Base-by-base conservation (phyloP, 768 basidiomycete genomes). In the Postia placenta region DNA sequence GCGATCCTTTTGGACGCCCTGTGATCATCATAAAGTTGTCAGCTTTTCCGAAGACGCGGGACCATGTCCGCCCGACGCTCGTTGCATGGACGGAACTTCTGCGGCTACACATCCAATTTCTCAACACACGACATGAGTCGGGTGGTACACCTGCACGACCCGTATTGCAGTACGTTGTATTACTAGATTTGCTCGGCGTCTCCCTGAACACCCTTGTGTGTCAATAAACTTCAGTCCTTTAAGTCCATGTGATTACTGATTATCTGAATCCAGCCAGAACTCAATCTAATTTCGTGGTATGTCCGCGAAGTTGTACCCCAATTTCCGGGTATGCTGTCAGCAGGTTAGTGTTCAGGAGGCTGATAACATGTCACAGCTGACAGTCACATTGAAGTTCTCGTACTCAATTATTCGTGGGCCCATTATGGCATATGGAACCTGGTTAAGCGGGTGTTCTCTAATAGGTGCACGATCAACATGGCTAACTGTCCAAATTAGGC, bases 271-370 rank as follows among this genome's bases (percentile, higher is more conserved):
- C 24, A 55, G 48, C 56, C 87, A 81, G 76, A 75, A 57, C 58
- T 81, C 33, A 81, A 87, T 54, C 64, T 85, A 5, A 69, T 84
- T 38, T 70, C 74, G 17, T 89, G 83, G 82, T 74, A 76, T 41
- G 59, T 82, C 50, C 75, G 75, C 51, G 84, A 89, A 55, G 71
- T 84, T 25, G 71, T 83, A 37, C 85, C 85, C 30, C 75, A 76
- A 45, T 88, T 80, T 67, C 84, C 87, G 45, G 87, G 86, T 47
- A 78, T 89, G 79, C 67, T 89, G 25, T 85, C 79, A 28, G 85
- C 82, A 62, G 83, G 86, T 82, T 61, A 56, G 69, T 58, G 45
- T n/a, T 85, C 79, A 28, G 85, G 81, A 62, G 83, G 86, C 82
- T 61, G 56, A 69, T 58, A 46, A 33, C 30, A 33, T 7, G 42